Base-by-base conservation (phyloP, 257 asterid species). In the Linderniella brevidens region DNA sequence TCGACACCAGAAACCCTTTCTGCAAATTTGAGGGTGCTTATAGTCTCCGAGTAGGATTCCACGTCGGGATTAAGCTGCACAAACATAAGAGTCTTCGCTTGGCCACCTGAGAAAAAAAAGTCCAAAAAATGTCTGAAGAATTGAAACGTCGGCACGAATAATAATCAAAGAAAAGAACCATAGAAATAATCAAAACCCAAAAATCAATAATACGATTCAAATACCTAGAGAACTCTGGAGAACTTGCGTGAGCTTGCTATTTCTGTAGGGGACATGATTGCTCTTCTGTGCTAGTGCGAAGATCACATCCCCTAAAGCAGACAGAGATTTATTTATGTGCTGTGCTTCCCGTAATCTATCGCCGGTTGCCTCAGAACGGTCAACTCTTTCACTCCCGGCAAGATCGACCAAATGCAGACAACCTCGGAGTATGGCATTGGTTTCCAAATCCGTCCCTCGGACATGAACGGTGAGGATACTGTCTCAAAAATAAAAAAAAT, bases 1-100 rank as follows among this genome's bases (percentile, higher is more conserved):
- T 83, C 95, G 52, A 88, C 97, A 17, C 97, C 97, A 52, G 97
- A 88, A 47, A 84, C 97, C 68, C 97, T 68, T 76, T 88, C 95
- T 13, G 97, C 93, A 76, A 88, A 88, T 66, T 88, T 88, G 56
- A 88, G 63, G 20, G 97, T 88, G 55, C 97, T 88, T 64, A 78
- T 49, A 58, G 90, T 78, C 73, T 88, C 97, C 13, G 90, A 72
- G 49, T 76, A 83, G 47, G 97, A 88, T 54, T 84, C 95, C 13
- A 74, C 86, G 39, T 88, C 97, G 18, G 97, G 97, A 74, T 88
- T 88, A 45, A 84, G 73, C 62, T 88, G 97, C 18, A 88, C 93
- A 67, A 88, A 84, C 97, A 88, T 88, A 11, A 88, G 86, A 17
- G 97, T 80, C 76, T 88, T 88, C 29, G 97, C 95, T 70, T 85